These are phyloP conservation scores for Zygosaccharomyces lentus DNA, from an alignment of 805 yeast species.

Conservation along the genomic window DNA sequence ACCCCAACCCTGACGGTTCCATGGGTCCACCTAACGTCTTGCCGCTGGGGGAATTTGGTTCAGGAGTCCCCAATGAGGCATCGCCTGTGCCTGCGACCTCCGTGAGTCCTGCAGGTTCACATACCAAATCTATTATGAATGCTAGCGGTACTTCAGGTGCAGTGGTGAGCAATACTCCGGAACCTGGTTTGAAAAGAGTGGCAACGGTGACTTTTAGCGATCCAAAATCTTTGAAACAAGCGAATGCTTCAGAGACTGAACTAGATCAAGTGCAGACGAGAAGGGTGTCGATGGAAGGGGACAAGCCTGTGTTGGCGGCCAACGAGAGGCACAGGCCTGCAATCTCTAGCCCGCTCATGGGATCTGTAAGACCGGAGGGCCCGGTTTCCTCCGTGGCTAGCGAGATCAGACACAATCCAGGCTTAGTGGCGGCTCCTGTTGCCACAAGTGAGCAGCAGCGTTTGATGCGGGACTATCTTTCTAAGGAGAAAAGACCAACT, in stretches of 20 bases:
- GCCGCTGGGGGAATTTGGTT: background rate
- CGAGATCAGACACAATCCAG: constrained; percentile 1
- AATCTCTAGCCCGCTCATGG: constrained; percentile 9
- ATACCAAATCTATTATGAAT: constrained; percentile 34
- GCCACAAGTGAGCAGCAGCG: constrained; percentile 6
- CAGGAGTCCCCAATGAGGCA: constrained; percentile 8
- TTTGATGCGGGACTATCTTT: constrained; percentile 7
- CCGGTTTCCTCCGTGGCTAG: constrained; percentile 1
- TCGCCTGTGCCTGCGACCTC: constrained; percentile 20
- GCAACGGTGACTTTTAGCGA: constrained; percentile 34
- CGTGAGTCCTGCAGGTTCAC: constrained; percentile 25
- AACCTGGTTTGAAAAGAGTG: constrained; percentile 31
- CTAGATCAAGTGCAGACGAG: constrained; percentile 8
- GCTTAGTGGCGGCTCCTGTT: background rate
- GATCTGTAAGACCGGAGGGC: constrained; percentile 6
- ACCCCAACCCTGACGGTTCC: constrained; percentile 22
- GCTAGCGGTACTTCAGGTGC: constrained; percentile 35
- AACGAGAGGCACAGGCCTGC: constrained; percentile 9
- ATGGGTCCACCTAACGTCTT: constrained; percentile 12
- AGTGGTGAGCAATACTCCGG: constrained; percentile 33
- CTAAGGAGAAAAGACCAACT: constrained; percentile 1
- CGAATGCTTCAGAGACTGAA: constrained; percentile 8
- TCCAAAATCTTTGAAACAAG: constrained; percentile 20
- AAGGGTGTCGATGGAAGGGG: constrained; percentile 14
- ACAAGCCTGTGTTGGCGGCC: constrained; percentile 1